These are phyloP conservation scores for Xylogone sp. DNA, from an alignment of 2,329 filamentous ascomycete genomes.

Conservation along the genomic window DNA sequence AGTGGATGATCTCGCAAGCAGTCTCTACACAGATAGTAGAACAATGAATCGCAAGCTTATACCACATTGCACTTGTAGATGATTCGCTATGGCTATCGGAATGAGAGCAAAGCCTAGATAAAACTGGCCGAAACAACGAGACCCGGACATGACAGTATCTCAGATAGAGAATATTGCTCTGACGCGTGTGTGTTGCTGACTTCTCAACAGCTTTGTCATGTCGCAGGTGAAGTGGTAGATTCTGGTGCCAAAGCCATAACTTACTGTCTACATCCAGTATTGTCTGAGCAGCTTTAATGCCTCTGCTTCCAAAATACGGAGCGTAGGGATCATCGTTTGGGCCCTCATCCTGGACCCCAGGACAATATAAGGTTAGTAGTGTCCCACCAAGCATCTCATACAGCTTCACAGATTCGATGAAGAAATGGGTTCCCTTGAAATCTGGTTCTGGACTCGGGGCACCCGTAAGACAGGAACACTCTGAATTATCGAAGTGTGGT, in stretches of 20 bases:
- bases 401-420: neutral
- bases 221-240: neutral
- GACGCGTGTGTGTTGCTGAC: neutral
- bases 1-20: neutral
- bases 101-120: neutral
- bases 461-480: neutral
- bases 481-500: neutral
- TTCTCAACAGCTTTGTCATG: neutral
- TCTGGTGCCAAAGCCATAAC: neutral
- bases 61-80: neutral
- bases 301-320: neutral
- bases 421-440: neutral
- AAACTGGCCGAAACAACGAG: neutral
- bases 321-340: neutral
- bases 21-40: neutral
- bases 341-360: neutral
- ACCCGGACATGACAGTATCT: neutral
- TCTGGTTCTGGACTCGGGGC: neutral
- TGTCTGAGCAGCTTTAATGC: neutral
- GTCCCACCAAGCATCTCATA: neutral
- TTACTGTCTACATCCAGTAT: neutral
- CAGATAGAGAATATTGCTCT: neutral
- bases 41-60: neutral
- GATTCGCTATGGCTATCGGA: neutral
- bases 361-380: neutral